Percentiles rank a stretch among this genome's conserved stretches.
These are phyloP conservation scores for Cercospora sp. DNA, from an alignment of 2,329 filamentous ascomycete genomes.

Conservation along the genomic window DNA sequence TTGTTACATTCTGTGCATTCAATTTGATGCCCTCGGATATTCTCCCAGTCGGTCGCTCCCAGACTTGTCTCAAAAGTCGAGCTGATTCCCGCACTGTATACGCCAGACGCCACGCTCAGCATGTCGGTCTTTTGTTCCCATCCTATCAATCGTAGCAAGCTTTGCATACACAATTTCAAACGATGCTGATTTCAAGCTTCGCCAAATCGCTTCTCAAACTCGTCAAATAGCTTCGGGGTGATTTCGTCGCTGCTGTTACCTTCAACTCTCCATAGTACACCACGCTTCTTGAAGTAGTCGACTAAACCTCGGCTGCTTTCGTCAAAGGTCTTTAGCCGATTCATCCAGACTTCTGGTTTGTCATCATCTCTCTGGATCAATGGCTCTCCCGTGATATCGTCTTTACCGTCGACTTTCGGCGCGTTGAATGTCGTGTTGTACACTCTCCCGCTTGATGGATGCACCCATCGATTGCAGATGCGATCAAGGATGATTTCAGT, in stretches of 20 bases:
- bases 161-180: background rate
- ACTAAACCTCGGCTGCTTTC: slow-evolving; percentile 83
- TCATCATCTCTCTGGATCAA: slow-evolving; percentile 84
- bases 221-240: slow-evolving; percentile 78
- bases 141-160: background rate
- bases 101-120: slow-evolving; percentile 23
- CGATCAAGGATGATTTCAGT: slow-evolving; percentile 83
- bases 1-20: background rate
- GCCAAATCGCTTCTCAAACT: slow-evolving; percentile 76
- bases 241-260: slow-evolving; percentile 95
- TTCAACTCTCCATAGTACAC: slow-evolving; percentile 81
- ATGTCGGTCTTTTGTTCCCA: slow-evolving; percentile 5
- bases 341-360: slow-evolving; percentile 79
- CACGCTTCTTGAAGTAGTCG: slow-evolving; percentile 82
- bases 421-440: slow-evolving; percentile 95
- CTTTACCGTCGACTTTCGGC: slow-evolving; percentile 74
- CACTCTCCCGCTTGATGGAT: slow-evolving; percentile 84
- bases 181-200: slow-evolving; percentile 16
- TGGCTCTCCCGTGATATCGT: slow-evolving; percentile 87
- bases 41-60: slow-evolving; percentile 4
- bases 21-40: background rate
- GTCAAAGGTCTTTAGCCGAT: slow-evolving; percentile 77
- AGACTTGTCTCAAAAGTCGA: slow-evolving; percentile 16
- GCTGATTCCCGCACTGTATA: slow-evolving; percentile 12
- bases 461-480: slow-evolving; percentile 90